phyloP scores from a whole-genome alignment of 2,329 filamentous ascomycete species.

The Ampelomyces quisqualis region DNA sequence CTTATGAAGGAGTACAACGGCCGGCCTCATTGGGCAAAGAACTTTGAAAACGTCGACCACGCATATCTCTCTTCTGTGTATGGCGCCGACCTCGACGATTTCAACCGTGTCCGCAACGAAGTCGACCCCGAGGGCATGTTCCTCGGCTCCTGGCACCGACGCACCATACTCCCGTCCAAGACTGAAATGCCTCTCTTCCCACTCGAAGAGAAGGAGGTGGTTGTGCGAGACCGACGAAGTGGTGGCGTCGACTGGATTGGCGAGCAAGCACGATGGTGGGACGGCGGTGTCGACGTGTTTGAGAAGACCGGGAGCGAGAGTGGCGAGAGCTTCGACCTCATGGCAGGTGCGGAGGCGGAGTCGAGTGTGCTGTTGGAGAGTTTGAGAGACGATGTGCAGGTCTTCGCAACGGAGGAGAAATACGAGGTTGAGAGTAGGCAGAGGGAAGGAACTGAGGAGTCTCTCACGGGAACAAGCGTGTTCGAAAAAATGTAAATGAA shows the following conservation, averaged over 20 bases:
- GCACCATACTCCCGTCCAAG: slow-evolving; percentile 45
- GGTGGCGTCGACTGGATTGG: slow-evolving; percentile 45
- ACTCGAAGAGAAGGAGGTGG: slow-evolving; percentile 48
- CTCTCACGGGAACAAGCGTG: slow-evolving; percentile 21
- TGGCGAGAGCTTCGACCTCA: slow-evolving; percentile 48
- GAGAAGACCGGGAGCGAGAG: slow-evolving; percentile 33
- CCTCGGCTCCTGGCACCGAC: slow-evolving; percentile 84
- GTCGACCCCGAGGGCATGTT: slow-evolving; percentile 84
- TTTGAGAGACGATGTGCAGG: slow-evolving; percentile 22
- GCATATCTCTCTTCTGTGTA: slow-evolving; percentile 68
- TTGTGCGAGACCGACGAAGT: slow-evolving; percentile 29
- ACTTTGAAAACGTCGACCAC: slow-evolving; percentile 65
- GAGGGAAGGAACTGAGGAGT: slow-evolving; percentile 22
- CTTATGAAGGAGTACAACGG: slow-evolving; percentile 84
- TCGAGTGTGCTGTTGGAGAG: slow-evolving; percentile 36
- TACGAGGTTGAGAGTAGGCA: slow-evolving; percentile 16
- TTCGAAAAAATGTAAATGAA: slow-evolving; percentile 37
- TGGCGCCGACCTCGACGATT: slow-evolving; percentile 65
- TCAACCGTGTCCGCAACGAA: slow-evolving; percentile 66
- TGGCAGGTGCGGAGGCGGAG: slow-evolving; percentile 50
- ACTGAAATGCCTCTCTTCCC: slow-evolving; percentile 35
- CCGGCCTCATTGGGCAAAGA: slow-evolving; percentile 90
- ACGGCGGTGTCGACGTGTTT: slow-evolving; percentile 36
- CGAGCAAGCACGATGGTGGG: slow-evolving; percentile 42
- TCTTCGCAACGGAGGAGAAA: slow-evolving; percentile 4